A percentile compares a stretch with the other conserved stretches of the same genome.
These are phyloP conservation scores for Sclerotinia nivalis DNA, from an alignment of 2,329 filamentous ascomycete species.

Conservation along the genomic window DNA sequence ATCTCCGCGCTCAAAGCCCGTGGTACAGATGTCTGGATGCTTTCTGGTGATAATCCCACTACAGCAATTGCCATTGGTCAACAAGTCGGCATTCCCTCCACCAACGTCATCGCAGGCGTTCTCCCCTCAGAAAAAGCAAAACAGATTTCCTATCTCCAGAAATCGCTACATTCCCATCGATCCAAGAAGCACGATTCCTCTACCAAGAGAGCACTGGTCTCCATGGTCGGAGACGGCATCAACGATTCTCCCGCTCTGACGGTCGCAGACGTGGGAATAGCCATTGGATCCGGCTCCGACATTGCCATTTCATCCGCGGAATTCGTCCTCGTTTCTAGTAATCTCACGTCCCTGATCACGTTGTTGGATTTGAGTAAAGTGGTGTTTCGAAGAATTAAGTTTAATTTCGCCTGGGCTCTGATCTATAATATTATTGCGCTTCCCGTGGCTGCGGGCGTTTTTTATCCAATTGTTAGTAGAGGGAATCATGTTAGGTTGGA, in stretches of 20 bases:
- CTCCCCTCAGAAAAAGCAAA: constrained; percentile 80
- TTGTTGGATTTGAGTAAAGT: constrained; percentile 59
- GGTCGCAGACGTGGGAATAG: constrained; percentile 79
- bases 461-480: constrained; percentile 57
- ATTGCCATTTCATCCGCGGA: constrained; percentile 79
- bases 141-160: constrained; percentile 65
- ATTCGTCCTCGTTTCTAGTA: constrained; percentile 72
- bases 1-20: constrained; percentile 63
- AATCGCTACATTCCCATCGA: constrained; percentile 30
- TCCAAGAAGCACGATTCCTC: constrained; percentile 29
- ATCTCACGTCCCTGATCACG: constrained; percentile 59
- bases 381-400: constrained; percentile 64
- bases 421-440: constrained; percentile 66
- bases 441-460: constrained; percentile 64
- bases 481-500: constrained; percentile 64
- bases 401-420: constrained; percentile 69
- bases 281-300: constrained; percentile 77
- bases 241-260: constrained; percentile 83
- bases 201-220: constrained; percentile 57
- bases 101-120: constrained; percentile 83
- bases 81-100: constrained; percentile 69
- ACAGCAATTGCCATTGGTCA: constrained; percentile 79
- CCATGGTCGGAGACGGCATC: constrained; percentile 85
- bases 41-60: constrained; percentile 86
- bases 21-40: constrained; percentile 82